phyloP scores from a whole-genome alignment of 2,329 filamentous ascomycete genomes.

The Trichoderma asperellum region DNA sequence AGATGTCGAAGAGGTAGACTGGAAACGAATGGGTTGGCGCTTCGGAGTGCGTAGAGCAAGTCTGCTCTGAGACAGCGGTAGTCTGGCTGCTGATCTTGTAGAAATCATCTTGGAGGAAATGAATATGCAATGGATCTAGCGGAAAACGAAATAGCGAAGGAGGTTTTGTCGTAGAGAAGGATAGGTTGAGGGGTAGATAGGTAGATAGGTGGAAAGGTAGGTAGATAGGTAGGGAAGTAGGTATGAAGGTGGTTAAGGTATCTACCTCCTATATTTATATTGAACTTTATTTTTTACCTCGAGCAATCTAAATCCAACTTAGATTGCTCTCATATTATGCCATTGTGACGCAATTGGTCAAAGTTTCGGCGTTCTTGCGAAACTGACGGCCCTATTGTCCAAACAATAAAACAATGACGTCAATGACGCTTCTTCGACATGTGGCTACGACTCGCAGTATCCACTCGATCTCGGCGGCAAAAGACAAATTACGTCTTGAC shows the following conservation, averaged over 20 bases:
- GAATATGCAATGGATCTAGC: neutral
- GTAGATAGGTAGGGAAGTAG: neutral
- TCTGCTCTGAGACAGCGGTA: slow-evolving; percentile 13
- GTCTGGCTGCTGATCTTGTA: slow-evolving; percentile 23
- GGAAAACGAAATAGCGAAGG: neutral
- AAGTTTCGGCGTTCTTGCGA: neutral
- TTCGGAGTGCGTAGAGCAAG: slow-evolving; percentile 6
- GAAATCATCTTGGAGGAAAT: slow-evolving; percentile 12
- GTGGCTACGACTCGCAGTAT: neutral
- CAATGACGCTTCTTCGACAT: slow-evolving; percentile 13
- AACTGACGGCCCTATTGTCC: neutral
- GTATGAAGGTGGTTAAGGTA: too few species aligned
- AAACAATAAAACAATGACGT: slow-evolving; percentile 10
- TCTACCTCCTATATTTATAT: neutral
- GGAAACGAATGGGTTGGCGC: slow-evolving; percentile 25
- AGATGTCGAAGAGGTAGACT: slow-evolving; percentile 16
- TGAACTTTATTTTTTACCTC: neutral
- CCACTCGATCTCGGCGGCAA: neutral
- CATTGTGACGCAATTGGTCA: slow-evolving; percentile 25
- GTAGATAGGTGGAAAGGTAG: neutral
- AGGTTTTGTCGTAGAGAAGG: neutral
- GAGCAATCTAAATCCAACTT: neutral
- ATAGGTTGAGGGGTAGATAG: neutral
- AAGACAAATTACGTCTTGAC: neutral
- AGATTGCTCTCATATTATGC: slow-evolving; percentile 12